Percentiles rank a stretch among this genome's conserved stretches.
phyloP scores from a whole-genome alignment of 2,329 filamentous ascomycete species.

The Exophiala lecanii-corni region DNA sequence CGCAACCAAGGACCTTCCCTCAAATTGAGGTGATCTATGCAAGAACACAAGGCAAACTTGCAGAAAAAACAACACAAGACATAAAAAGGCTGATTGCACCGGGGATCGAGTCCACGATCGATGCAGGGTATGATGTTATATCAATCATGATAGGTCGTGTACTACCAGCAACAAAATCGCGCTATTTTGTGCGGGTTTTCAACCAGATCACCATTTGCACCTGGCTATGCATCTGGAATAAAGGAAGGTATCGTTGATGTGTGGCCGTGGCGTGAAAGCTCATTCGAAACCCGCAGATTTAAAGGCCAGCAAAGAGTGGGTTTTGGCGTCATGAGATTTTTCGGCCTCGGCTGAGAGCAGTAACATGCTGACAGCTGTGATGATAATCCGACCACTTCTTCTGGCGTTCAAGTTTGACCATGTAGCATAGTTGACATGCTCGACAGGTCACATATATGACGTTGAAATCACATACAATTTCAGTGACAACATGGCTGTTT shows the following conservation, averaged over 20 bases:
- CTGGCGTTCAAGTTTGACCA: too few relatives aligned
- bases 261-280: not conserved
- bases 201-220: not conserved
- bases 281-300: too few relatives aligned
- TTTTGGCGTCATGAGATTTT: too few relatives aligned
- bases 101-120: not conserved
- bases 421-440: too few relatives aligned
- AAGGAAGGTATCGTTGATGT: not conserved
- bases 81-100: not conserved
- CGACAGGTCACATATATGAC: too few relatives aligned
- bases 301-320: too few relatives aligned
- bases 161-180: not conserved
- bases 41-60: slow-evolving; percentile 18
- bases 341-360: too few relatives aligned
- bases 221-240: not conserved
- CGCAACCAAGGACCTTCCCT: too few relatives aligned
- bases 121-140: slow-evolving; percentile 19
- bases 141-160: slow-evolving; percentile 19
- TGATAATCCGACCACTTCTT: too few relatives aligned
- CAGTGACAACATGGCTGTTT: too few relatives aligned
- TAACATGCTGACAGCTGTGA: too few relatives aligned
- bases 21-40: slow-evolving; percentile 20
- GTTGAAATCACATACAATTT: too few relatives aligned
- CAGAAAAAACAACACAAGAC: slow-evolving; percentile 4
- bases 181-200: not conserved